Evolutionary conservation across 2,329 filamentous ascomycete genomes (phyloP).

Genomic region (Talaromyces marneffei): DNA sequence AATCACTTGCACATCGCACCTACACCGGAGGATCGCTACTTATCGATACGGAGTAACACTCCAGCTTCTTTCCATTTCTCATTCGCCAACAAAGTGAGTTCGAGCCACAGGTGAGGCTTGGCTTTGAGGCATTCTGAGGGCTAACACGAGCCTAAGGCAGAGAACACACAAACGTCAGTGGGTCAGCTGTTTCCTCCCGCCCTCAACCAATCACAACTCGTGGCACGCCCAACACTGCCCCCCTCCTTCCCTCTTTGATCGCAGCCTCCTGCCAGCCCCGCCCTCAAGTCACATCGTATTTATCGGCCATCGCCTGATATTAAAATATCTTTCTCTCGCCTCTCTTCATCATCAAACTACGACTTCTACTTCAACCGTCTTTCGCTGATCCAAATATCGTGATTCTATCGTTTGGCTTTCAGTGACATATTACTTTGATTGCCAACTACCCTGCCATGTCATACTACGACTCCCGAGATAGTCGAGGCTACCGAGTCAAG

Average conservation of each 20-base stretch:
- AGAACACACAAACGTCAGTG: constrained; percentile 2
- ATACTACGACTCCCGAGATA: constrained; percentile 29
- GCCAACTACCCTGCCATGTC: constrained; percentile 24
- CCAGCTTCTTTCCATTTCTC: neutral
- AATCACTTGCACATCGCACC: neutral
- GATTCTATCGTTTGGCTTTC: constrained; percentile 13
- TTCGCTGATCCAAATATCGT: constrained; percentile 7
- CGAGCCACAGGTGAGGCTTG: constrained; percentile 10
- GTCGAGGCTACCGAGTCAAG: constrained; percentile 25
- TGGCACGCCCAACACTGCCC: constrained; percentile 1
- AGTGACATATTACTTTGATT: constrained; percentile 10
- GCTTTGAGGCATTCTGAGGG: neutral
- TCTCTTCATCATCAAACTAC: neutral
- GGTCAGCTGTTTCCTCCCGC: constrained; percentile 4
- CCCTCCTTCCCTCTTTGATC: neutral
- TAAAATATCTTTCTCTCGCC: constrained; percentile 11
- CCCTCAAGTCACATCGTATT: neutral
- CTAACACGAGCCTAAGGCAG: neutral
- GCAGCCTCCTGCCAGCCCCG: constrained; percentile 1
- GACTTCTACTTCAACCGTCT: neutral
- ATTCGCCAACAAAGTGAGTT: neutral
- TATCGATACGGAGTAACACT: neutral
- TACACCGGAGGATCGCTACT: neutral
- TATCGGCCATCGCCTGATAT: constrained; percentile 6
- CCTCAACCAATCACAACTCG: neutral